Evolutionary conservation across 352 stramenopile species (phyloP).

Genomic region (Globisporangium lucens): DNA sequence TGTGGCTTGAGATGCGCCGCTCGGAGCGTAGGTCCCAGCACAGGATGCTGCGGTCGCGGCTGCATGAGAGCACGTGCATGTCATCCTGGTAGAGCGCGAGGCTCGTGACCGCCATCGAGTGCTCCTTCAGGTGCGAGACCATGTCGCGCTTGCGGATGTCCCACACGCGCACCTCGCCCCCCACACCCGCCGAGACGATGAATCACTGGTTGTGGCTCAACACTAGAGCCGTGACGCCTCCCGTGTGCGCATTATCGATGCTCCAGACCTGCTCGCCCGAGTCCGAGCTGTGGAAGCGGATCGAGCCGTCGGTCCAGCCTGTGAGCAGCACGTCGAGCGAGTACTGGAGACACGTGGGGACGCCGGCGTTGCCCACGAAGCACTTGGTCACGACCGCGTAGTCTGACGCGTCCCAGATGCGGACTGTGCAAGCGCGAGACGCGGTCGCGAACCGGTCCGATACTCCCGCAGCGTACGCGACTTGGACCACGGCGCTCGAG

Average conservation of each 20-base stretch:
- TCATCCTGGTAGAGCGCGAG: slow-evolving; percentile 91
- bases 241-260: slow-evolving; percentile 89
- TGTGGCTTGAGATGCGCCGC: slow-evolving; percentile 82
- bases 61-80: slow-evolving; percentile 86
- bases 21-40: slow-evolving; percentile 92
- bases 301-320: slow-evolving; percentile 88
- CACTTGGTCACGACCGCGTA: slow-evolving; percentile 68
- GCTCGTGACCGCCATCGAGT: slow-evolving; percentile 82
- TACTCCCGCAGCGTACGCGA: slow-evolving; percentile 74
- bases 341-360: slow-evolving; percentile 77
- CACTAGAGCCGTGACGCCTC: slow-evolving; percentile 85
- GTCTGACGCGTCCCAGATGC: slow-evolving; percentile 89
- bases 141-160: slow-evolving; percentile 90
- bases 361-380: slow-evolving; percentile 54
- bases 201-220: slow-evolving; percentile 91
- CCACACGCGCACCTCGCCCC: slow-evolving; percentile 91
- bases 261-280: slow-evolving; percentile 81
- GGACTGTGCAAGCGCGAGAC: slow-evolving; percentile 83
- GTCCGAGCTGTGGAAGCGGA: slow-evolving; percentile 87
- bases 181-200: slow-evolving; percentile 73
- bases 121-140: slow-evolving; percentile 91
- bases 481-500: slow-evolving; percentile 62
- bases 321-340: slow-evolving; percentile 86
- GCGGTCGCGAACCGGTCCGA: slow-evolving; percentile 90
- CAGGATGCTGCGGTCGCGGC: slow-evolving; percentile 87